Base-by-base conservation (phyloP, 129 eudicot genomes). In the Centella asiatica region DNA sequence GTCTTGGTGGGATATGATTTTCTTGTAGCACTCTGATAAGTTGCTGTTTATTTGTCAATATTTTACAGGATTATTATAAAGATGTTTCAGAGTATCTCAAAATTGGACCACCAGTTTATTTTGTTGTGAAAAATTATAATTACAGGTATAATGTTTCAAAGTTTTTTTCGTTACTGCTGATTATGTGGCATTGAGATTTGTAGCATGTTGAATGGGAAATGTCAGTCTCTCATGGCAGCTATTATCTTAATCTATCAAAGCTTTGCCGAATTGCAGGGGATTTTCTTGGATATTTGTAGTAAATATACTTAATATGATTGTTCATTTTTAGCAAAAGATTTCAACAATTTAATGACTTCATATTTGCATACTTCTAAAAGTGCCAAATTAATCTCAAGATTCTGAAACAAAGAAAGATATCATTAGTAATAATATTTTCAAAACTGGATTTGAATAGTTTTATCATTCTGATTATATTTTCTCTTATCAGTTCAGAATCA, bases 41-140 rank as follows among this genome's bases (percentile, higher is more conserved):
- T 50, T 25, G 24, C 4, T 50, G 33, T 22, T 32, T 28, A 62
- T 53, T 3, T 53, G 29, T 55, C 27, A 29, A 45, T 36, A 55
- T 69, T 60, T 60, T 59, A 65, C 92, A 92, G 96, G 95, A 94
- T 71, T 93, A 93, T 60, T 93, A 84, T 68, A 83, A 75, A 28
- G 83, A 93, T 75, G 60, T 88, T 67, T 80, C 99, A 0, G 83
- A 93, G 59, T 78, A 81, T 72, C 95, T 93, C 62, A 80, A 92
- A 78, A 82, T 93, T 29, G 99, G 99, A 46, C 95, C 99, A 31
- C 99, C 99, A 46, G 83, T 93, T 24, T 93, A 87, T 64, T 88
- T 93, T 72, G 96, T 93, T 17, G 93, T 93, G 48, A 81, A 93
- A 73, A 79, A 88, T 77, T 93, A 81, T 65, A 93, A 93, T 69